Percentiles rank a stretch among this genome's conserved stretches.
These are phyloP conservation scores for Pyracantha coccinea DNA, from an alignment of 331 rosid species.

Conservation along the genomic window DNA sequence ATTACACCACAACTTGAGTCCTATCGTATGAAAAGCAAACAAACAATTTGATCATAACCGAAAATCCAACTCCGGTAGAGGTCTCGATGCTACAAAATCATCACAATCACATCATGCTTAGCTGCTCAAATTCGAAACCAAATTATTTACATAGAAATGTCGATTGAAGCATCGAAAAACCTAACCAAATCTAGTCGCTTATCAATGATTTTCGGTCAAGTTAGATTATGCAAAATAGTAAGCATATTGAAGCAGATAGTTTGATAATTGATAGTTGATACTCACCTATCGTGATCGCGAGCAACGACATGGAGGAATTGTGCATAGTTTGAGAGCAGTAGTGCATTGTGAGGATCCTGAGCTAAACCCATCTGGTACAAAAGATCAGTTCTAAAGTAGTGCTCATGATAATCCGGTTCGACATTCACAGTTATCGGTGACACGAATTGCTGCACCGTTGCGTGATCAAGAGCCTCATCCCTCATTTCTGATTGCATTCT, in stretches of 20 bases:
- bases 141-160: no score
- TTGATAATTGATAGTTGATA: background rate
- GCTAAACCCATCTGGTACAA: constrained; percentile 36
- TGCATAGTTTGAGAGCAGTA: constrained; percentile 69
- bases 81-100: no score
- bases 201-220: no score
- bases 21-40: no score
- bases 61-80: no score
- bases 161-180: no score
- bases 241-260: background rate
- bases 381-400: constrained; percentile 44
- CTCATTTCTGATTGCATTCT: constrained; percentile 31
- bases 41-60: no score
- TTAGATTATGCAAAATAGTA: background rate
- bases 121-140: no score
- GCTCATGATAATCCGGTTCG: constrained; percentile 50
- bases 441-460: constrained; percentile 22
- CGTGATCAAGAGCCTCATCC: constrained; percentile 29
- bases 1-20: background rate
- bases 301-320: constrained; percentile 64
- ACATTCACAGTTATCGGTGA: constrained; percentile 43
- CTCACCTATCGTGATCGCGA: constrained; percentile 48
- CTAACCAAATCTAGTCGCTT: no score
- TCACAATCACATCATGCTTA: no score
- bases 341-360: constrained; percentile 43